Base-by-base conservation (phyloP, 345 rosid species). In the Ceriops zippeliana region DNA sequence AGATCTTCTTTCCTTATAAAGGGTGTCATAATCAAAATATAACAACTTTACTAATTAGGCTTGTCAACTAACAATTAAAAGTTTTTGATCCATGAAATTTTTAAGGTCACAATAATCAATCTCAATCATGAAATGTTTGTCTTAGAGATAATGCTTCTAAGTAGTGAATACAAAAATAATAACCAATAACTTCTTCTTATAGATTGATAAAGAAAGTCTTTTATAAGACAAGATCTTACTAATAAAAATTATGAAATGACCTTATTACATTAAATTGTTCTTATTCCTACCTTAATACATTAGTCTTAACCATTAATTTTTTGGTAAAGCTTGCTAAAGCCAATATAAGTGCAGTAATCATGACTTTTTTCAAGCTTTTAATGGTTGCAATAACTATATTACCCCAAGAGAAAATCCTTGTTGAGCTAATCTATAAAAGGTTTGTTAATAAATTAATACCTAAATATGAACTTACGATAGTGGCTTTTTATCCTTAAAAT, bases 331-430 rank as follows among this genome's bases (percentile, higher is more conserved):
- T 32, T 9, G 54, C 54, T 9, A 68, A 10, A 6, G 62, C 71
- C 1, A 68, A n/a, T 1, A 16, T 28, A 0, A 35, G 63, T 4
- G 52, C n/a, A 4, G 21, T 20, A 1, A 0, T n/a, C 2, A 53
- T 19, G 9, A 13, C 5, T 3, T 53, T 1, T 4, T 7, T 35
- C 5, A 35, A 9, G 10, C n/a, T 9, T 53, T 10, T 7, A 53
- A 53, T n/a, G 3, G 24, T 5, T 3, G 0, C 0, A 20, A 1
- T 6, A 5, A 11, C 10, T 35, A 1, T 11, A 7, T 35, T 2
- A 35, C 10, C 8, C 2, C 1, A 7, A 35, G 42, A 7, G 10
- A 35, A 35, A 1, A 35, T 35, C 42, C 10, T 35, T 53, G 3
- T 53, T 1, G 0, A 53, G 58, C 4, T n/a, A 20, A 3, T 20